Evolutionary conservation across 1,139 yeast species (phyloP).

Genomic region (Scheffersomyces titani): DNA sequence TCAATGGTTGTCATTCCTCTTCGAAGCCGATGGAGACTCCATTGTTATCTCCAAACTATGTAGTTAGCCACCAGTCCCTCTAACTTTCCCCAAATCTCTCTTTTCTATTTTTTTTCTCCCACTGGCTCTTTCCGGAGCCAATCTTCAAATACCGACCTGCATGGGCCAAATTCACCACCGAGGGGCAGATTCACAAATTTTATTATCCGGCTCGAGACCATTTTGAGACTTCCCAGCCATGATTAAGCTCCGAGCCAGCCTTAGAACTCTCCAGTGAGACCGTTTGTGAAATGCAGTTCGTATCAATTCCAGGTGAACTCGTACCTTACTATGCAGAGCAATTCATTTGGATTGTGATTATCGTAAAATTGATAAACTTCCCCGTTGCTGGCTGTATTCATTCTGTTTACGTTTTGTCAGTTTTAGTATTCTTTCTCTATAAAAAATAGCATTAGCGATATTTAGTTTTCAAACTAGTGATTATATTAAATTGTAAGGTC

Average conservation of each 20-base stretch:
- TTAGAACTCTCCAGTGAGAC: neutral
- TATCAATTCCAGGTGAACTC: neutral
- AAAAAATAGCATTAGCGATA: neutral
- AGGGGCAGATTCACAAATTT: neutral
- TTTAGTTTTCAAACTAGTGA: neutral
- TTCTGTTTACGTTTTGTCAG: neutral
- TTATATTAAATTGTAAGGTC: neutral
- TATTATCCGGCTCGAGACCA: neutral
- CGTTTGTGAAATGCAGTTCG: neutral
- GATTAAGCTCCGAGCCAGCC: neutral
- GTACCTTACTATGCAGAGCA: too few species aligned
- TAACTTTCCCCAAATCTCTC: too few species aligned
- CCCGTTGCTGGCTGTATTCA: neutral
- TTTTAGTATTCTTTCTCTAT: neutral
- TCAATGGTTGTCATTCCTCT: neutral
- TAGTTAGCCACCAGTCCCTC: too few species aligned
- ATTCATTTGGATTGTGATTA: neutral
- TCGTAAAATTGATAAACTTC: neutral
- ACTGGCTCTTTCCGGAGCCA: too few species aligned
- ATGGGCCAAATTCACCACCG: neutral
- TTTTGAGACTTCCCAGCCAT: neutral
- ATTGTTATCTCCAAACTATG: neutral
- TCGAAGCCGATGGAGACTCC: neutral
- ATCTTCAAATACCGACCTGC: neutral
- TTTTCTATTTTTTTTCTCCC: too few species aligned